Evolutionary conservation across 352 stramenopile genomes (phyloP), one percentile per base, ranked within the genome.

Genomic region (Globisporangium recalcitrans): DNA sequence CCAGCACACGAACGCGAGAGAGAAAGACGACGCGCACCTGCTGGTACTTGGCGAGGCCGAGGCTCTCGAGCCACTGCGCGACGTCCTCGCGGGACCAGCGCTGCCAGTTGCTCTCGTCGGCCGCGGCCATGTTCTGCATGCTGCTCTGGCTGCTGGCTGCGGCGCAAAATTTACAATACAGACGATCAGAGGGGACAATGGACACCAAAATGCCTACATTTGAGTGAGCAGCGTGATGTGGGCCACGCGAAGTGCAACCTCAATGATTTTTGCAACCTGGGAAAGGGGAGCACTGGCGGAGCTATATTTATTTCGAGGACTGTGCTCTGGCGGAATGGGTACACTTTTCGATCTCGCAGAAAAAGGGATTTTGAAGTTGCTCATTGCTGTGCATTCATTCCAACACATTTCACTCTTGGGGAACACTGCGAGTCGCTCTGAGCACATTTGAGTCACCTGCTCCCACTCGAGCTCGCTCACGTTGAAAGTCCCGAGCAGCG

Each of bases 401-500:
- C 4, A 13, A 11, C 34, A 19, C 14, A n/a, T 42, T 42, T 42
- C 34, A 42, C 11, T 42, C 11, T 42, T 42, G 31, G 31, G 9
- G 13, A 36, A 10, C 31, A 36, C n/a, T n/a, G n/a, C n/a, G n/a
- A n/a, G n/a, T n/a, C n/a, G n/a, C n/a, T n/a, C n/a, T n/a, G n/a
- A 75, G 63, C 73, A 85, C 21, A 67, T 75, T n/a, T n/a, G n/a
- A 58, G 82, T 68, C 27, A 85, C 64, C 24, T 85, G 71, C 38
- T 77, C 67, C 75, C 75, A 85, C 0, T 67, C 69, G 19, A 82
- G 62, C 53, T 85, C 75, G n/a, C 69, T 70, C 16, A 77, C 72
- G 24, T 73, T 78, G 32, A 82, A 78, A 13, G 73, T 80, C 32
- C 69, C 71, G 40, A 80, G 44, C 40, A 85, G 60, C 63, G 74